Percentiles rank a stretch among this genome's conserved stretches.
phyloP scores from a whole-genome alignment of 75 land plant genomes.

The Picea glauca region DNA sequence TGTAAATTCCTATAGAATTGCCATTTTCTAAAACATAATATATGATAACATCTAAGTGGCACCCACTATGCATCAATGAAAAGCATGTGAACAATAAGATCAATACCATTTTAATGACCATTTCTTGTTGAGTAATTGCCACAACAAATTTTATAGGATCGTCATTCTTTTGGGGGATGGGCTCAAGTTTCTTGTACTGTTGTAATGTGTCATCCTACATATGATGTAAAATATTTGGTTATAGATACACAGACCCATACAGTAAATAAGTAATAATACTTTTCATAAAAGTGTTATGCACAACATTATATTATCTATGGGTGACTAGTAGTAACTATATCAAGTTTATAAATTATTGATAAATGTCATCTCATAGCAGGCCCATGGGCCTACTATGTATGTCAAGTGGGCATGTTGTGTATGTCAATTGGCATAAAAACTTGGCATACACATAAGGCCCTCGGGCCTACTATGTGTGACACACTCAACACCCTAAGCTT shows the following conservation, averaged over 20 bases:
- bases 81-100: neutral
- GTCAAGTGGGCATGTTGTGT: too few relatives aligned
- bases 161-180: slow-evolving; percentile 82
- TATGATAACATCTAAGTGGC: neutral
- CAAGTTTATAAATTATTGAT: too few relatives aligned
- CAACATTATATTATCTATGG: too few relatives aligned
- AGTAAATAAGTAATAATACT: too few relatives aligned
- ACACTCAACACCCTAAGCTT: too few relatives aligned
- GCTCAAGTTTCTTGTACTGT: slow-evolving; percentile 68
- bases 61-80: neutral
- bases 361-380: too few relatives aligned
- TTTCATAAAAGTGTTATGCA: too few relatives aligned
- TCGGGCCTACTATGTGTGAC: too few relatives aligned
- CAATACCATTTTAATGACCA: slow-evolving; percentile 84
- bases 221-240: neutral
- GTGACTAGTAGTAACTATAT: too few relatives aligned
- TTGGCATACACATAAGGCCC: too few relatives aligned
- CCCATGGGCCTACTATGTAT: too few relatives aligned
- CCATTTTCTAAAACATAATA: neutral
- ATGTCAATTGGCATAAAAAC: too few relatives aligned
- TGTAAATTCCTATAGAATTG: neutral
- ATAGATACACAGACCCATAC: neutral
- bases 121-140: slow-evolving; percentile 64
- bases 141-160: slow-evolving; percentile 95
- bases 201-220: slow-evolving; percentile 67